Base-by-base conservation (phyloP, 2,329 filamentous ascomycete genomes). In the Calycina marina region DNA sequence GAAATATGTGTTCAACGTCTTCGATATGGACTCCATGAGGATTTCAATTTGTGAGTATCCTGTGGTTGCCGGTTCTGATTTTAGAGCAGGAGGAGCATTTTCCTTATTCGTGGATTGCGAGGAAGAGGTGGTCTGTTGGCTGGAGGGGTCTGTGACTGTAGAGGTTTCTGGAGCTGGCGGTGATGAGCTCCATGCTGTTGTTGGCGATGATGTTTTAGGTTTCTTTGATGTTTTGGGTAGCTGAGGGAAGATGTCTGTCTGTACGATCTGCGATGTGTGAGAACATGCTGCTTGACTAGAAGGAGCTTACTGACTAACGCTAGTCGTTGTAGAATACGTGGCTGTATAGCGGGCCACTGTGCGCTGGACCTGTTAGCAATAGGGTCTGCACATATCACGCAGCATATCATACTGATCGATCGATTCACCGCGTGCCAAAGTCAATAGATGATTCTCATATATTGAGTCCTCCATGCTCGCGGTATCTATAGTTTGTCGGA, bases 1-100 rank as follows among this genome's bases (percentile, higher is more conserved):
- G 56, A 98, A 98, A 43, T 68, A 69, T 3, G 62, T 63, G 30
- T 57, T 62, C 24, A 93, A 62, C 11, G 76, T 73, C 4, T 56
- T 55, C 24, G 58, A 65, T 42, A 83, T 76, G 36, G 69, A 69
- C 37, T 56, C 52, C 28, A 83, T 58, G 50, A 83, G 69, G 33
- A 66, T 63, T 36, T 65, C 57, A 30, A 88, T 62, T 40, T 76
- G 73, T 5, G 64, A 63, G 2, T 80, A 78, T 10, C 86, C 62
- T 12, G 61, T 56, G 25, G 61, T 60, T 6, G 61, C 44, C 25
- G 17, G 52, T 17, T 38, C 56, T 27, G 16, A 18, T 4, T 27
- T 41, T 20, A 56, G 51, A 14, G 57, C 48, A 14, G 71, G 62
- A 35, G 61, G 66, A 37, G 63, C 61, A 51, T 81, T 80, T 53